phyloP scores from a whole-genome alignment of 176 grass and related monocot species.

The Saccharum spontaneum region DNA sequence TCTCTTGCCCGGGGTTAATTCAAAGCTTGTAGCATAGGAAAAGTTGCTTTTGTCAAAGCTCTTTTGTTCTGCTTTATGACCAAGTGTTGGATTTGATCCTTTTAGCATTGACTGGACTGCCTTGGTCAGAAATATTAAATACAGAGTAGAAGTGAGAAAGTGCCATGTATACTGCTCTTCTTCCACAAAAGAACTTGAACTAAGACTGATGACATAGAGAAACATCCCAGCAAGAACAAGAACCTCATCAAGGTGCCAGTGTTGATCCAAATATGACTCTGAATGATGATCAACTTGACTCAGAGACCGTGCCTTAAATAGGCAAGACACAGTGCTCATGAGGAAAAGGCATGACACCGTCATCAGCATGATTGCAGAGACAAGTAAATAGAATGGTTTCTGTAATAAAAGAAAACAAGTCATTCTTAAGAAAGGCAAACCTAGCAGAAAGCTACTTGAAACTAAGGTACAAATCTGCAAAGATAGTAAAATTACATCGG shows the following conservation, averaged over 20 bases:
- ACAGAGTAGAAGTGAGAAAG: slow-evolving; percentile 78
- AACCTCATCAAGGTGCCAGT: slow-evolving; percentile 62
- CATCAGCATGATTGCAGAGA: slow-evolving; percentile 67
- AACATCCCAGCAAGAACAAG: slow-evolving; percentile 65
- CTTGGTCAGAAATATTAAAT: slow-evolving; percentile 79
- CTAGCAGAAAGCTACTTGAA: not conserved
- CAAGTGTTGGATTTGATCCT: slow-evolving; percentile 36
- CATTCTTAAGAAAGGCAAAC: slow-evolving; percentile 8
- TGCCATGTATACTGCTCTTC: slow-evolving; percentile 99
- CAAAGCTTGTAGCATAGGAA: slow-evolving; percentile 25
- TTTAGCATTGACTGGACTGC: slow-evolving; percentile 51
- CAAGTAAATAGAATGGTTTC: slow-evolving; percentile 83
- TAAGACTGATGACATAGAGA: slow-evolving; percentile 67
- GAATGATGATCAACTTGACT: slow-evolving; percentile 29
- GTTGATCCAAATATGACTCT: slow-evolving; percentile 25
- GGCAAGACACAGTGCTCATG: slow-evolving; percentile 34
- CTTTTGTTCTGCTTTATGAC: slow-evolving; percentile 22
- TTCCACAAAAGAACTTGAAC: slow-evolving; percentile 95
- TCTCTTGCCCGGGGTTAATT: slow-evolving; percentile 20
- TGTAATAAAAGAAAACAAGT: slow-evolving; percentile 38
- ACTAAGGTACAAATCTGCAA: slow-evolving; percentile 27
- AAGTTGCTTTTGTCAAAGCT: slow-evolving; percentile 1
- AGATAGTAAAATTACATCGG: slow-evolving; percentile 77
- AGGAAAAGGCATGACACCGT: slow-evolving; percentile 64
- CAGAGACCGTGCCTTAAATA: slow-evolving; percentile 32